These are phyloP conservation scores for Agaricus subrufescens DNA, from an alignment of 768 basidiomycete species.

Conservation along the genomic window DNA sequence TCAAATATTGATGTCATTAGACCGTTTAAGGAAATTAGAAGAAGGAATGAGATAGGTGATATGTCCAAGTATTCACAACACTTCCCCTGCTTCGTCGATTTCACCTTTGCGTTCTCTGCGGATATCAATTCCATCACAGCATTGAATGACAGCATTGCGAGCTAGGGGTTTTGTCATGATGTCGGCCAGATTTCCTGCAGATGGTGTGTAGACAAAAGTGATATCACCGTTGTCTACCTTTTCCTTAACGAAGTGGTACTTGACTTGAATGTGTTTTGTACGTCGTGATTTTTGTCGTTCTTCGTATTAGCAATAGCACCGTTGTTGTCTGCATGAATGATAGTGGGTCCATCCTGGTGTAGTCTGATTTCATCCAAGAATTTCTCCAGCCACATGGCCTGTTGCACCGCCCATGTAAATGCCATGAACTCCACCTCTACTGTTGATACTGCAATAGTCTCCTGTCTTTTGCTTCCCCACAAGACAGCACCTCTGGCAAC, in stretches of 20 bases:
- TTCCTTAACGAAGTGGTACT: constrained; percentile 23
- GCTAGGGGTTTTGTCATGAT: too few relatives aligned
- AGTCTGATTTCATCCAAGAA: constrained; percentile 5
- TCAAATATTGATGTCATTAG: too few relatives aligned
- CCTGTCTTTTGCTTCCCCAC: constrained; percentile 24
- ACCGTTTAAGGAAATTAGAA: too few relatives aligned
- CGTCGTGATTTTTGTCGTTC: constrained; percentile 19
- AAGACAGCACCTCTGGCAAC: constrained; percentile 19
- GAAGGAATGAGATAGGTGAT: too few relatives aligned
- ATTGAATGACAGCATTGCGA: too few relatives aligned
- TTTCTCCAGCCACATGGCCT: constrained; percentile 5
- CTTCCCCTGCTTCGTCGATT: too few relatives aligned
- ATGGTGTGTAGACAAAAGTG: too few relatives aligned
- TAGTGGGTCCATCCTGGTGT: constrained; percentile 5
- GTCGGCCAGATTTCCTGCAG: too few relatives aligned
- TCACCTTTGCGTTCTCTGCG: too few relatives aligned
- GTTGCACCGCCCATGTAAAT: background rate
- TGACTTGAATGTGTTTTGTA: constrained; percentile 35
- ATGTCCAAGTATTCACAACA: too few relatives aligned
- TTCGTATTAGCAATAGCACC: constrained; percentile 19
- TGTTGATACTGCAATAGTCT: constrained; percentile 13
- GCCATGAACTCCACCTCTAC: constrained; percentile 17
- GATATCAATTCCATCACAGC: too few relatives aligned
- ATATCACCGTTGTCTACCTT: too few relatives aligned
- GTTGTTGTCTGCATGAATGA: constrained; percentile 20